These are phyloP conservation scores for Umbilicus rupestris DNA, from an alignment of 164 flowering plant species.

Conservation along the genomic window DNA sequence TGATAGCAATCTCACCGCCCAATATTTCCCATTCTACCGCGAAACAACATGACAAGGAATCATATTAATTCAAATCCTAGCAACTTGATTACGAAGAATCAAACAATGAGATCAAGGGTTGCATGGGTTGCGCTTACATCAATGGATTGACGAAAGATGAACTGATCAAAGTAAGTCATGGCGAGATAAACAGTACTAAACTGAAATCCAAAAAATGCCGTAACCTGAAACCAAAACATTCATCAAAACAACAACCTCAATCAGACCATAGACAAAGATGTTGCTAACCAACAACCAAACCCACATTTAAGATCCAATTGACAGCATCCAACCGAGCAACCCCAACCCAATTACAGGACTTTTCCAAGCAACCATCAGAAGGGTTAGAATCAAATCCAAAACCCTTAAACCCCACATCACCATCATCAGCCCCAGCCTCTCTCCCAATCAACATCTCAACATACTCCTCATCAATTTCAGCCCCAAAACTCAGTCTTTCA, in stretches of 20 bases:
- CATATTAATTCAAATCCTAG: background rate
- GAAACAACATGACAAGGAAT: background rate
- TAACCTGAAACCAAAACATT: background rate
- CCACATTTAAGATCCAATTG: constrained; percentile 1
- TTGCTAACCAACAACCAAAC: background rate
- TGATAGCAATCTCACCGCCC: constrained; percentile 25
- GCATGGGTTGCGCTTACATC: background rate
- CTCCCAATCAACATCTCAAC: constrained; percentile 1
- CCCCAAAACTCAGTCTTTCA: background rate
- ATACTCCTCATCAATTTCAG: constrained; percentile 6
- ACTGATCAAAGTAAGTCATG: constrained; percentile 2
- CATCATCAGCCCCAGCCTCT: background rate
- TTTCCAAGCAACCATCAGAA: background rate
- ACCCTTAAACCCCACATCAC: constrained; percentile 7
- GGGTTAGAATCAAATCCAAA: constrained; percentile 2
- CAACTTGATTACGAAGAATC: background rate
- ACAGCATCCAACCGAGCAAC: constrained; percentile 6
- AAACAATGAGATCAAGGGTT: background rate
- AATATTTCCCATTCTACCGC: constrained; percentile 18
- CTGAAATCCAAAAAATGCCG: constrained; percentile 2
- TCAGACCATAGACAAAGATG: background rate
- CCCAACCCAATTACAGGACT: background rate
- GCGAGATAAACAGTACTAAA: constrained; percentile 3
- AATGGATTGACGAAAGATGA: background rate
- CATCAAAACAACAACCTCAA: background rate